A percentile compares a stretch with the other conserved stretches of the same genome.
Conservation (phyloP, 139 green algal genomes). For the Tetraselmis chui region DNA sequence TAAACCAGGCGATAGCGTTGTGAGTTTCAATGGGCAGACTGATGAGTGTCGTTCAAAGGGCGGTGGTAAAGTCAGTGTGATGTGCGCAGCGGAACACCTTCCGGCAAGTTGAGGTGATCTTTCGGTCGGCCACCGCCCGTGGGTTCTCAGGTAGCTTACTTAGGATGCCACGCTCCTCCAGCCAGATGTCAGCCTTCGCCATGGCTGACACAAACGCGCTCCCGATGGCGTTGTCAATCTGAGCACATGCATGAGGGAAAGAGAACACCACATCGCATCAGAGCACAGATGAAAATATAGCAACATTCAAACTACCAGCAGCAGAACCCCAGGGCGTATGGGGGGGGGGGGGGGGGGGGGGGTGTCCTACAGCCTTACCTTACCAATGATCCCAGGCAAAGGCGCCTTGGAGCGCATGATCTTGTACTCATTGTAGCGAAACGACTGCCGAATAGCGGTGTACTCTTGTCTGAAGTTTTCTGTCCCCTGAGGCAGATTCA, state of each 20-base stretch:
- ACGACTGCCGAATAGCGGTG: neutral
- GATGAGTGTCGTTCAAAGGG: neutral
- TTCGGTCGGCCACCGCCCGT: neutral
- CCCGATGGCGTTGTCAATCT: neutral
- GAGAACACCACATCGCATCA: too few relatives aligned
- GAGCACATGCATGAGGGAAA: too few relatives aligned
- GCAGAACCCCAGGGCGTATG: too few relatives aligned
- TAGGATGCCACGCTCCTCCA: conserved; percentile 37
- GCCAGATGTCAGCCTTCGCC: conserved; percentile 28
- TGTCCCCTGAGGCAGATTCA: neutral
- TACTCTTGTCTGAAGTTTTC: neutral
- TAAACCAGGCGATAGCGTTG: too few relatives aligned
- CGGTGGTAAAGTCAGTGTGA: neutral
- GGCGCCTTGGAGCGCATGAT: neutral
- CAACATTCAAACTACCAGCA: too few relatives aligned
- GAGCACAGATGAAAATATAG: too few relatives aligned
- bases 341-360: too few relatives aligned
- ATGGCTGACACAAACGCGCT: conserved; percentile 18
- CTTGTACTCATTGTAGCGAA: neutral
- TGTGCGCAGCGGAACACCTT: neutral
- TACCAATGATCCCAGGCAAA: neutral
- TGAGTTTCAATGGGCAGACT: too few relatives aligned
- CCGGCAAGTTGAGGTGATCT: conserved; percentile 14
- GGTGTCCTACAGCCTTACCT: too few relatives aligned
- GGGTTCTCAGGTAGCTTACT: conserved; percentile 28